These are phyloP conservation scores for Biancaea sappan DNA, from an alignment of 306 rosid species.

Conservation along the genomic window DNA sequence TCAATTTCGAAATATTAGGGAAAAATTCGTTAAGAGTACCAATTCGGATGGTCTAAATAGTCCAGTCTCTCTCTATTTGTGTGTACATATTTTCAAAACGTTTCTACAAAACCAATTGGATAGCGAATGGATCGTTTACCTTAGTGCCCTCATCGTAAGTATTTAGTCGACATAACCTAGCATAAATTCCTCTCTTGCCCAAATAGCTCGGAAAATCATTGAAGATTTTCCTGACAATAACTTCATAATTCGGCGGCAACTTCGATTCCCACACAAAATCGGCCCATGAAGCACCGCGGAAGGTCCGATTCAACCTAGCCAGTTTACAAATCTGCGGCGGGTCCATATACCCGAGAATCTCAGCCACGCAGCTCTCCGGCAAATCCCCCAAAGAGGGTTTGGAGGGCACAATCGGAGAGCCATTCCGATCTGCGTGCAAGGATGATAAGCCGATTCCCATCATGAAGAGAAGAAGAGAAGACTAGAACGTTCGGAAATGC, in stretches of 20 bases:
- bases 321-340: constrained; percentile 80
- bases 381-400: constrained; percentile 64
- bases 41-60: background rate
- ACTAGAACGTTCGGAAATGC: background rate
- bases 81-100: background rate
- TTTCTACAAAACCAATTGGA: background rate
- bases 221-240: constrained; percentile 46
- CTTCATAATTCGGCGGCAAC: constrained; percentile 63
- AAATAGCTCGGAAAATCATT: constrained; percentile 42
- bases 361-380: constrained; percentile 81
- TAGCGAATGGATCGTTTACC: constrained; percentile 43
- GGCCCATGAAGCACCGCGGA: constrained; percentile 80
- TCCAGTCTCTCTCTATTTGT: background rate
- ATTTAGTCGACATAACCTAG: constrained; percentile 55
- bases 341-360: constrained; percentile 61
- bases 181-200: constrained; percentile 69
- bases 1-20: background rate
- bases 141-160: constrained; percentile 69
- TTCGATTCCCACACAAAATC: constrained; percentile 96
- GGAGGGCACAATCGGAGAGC: constrained; percentile 27
- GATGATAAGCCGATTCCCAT: constrained; percentile 53
- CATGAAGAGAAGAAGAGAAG: background rate
- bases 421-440: constrained; percentile 23
- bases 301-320: constrained; percentile 72
- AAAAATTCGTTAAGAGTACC: background rate